A percentile compares a stretch with the other conserved stretches of the same genome.
Conservation (phyloP, 192 early-diverging fungal genomes). For the Backusella tarrabulga region DNA sequence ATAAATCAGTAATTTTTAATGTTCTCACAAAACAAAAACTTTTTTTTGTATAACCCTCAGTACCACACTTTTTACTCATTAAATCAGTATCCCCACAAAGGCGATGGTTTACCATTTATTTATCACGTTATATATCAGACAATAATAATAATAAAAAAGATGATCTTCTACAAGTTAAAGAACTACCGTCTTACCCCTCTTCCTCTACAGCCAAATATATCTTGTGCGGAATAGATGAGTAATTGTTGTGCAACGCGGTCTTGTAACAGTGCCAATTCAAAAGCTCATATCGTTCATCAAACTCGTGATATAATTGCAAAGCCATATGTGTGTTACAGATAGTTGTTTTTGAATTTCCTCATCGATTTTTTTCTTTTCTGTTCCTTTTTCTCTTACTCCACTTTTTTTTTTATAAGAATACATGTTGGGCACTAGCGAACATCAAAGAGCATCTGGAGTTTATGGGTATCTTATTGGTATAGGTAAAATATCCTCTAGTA, state of each 20-base stretch:
- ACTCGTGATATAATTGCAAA: background rate
- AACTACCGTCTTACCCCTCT: background rate
- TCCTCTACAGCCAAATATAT: background rate
- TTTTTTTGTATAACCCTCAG: too few relatives aligned
- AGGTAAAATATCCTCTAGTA: constrained; percentile 11
- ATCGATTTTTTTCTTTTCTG: background rate
- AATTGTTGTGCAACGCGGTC: background rate
- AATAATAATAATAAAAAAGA: too few relatives aligned
- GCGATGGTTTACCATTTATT: too few relatives aligned
- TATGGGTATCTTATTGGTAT: constrained; percentile 34
- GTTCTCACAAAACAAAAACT: too few relatives aligned
- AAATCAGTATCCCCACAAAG: too few relatives aligned
- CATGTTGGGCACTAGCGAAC: background rate
- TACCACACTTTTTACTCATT: too few relatives aligned
- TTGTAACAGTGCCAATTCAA: background rate
- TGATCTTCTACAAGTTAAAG: too few relatives aligned
- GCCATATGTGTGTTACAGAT: background rate
- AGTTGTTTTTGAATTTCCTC: background rate
- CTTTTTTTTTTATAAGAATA: background rate
- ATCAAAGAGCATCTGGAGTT: background rate
- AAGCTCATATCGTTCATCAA: background rate
- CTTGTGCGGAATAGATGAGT: background rate
- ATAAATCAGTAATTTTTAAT: too few relatives aligned
- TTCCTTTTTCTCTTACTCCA: background rate
- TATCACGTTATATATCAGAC: too few relatives aligned